Percentiles rank a stretch among this genome's conserved stretches.
phyloP scores from a whole-genome alignment of 1,139 yeast genomes.

The Ogataea hybrid region DNA sequence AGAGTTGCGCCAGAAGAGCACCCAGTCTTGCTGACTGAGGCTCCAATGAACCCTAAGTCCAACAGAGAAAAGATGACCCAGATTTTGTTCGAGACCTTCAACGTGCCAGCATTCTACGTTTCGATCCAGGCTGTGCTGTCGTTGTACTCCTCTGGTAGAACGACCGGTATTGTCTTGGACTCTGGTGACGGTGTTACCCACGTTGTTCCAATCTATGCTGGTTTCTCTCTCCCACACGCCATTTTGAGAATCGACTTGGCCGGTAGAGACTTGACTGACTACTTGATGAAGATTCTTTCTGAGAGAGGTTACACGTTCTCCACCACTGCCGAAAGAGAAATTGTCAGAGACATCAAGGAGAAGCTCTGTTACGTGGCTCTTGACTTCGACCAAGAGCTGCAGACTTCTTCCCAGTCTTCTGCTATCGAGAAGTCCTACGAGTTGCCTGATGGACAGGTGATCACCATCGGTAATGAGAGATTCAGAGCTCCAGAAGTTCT shows the following conservation, averaged over 20 bases:
- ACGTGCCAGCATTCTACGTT: conserved; percentile 98
- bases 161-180: conserved; percentile 99
- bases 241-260: conserved; percentile 98
- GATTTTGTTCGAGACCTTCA: conserved; percentile 97
- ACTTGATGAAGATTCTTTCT: conserved; percentile 96
- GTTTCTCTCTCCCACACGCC: conserved; percentile 99
- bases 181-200: conserved; percentile 99
- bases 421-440: conserved; percentile 98
- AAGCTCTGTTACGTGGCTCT: conserved; percentile 86
- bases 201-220: conserved; percentile 96
- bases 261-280: conserved; percentile 98
- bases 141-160: conserved; percentile 98
- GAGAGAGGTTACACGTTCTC: conserved; percentile 99
- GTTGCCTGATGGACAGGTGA: conserved; percentile 99
- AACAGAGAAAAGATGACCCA: conserved; percentile 99
- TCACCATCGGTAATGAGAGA: conserved; percentile 99
- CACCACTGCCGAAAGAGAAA: conserved; percentile 99
- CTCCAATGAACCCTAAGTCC: conserved; percentile 98
- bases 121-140: conserved; percentile 98
- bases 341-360: conserved; percentile 99
- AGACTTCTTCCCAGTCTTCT: conserved; percentile 97
- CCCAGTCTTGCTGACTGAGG: conserved; percentile 78
- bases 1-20: conserved; percentile 93
- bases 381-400: conserved; percentile 79
- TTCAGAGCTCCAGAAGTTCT: conserved; percentile 99